phyloP scores from a whole-genome alignment of 371 early-diverging fungal species.

The Mucor racemosus region DNA sequence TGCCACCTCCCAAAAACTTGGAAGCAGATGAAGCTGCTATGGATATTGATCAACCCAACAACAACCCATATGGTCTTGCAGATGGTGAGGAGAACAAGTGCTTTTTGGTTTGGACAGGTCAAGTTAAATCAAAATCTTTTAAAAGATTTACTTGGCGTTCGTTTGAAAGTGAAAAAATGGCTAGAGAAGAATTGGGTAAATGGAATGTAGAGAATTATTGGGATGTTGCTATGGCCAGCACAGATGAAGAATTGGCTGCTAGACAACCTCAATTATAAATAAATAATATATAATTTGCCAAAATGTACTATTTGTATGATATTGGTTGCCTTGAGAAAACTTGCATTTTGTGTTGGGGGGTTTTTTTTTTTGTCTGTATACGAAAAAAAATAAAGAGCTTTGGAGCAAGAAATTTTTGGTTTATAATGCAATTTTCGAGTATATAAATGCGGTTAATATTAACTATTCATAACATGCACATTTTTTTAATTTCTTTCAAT shows the following conservation, averaged over 20 bases:
- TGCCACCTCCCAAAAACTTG: slow-evolving; percentile 51
- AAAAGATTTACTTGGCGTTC: slow-evolving; percentile 74
- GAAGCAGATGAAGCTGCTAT: slow-evolving; percentile 38
- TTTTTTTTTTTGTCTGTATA: neutral
- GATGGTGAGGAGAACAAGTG: slow-evolving; percentile 77
- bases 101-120: slow-evolving; percentile 92
- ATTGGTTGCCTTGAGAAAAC: neutral
- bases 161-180: slow-evolving; percentile 78
- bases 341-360: neutral
- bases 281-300: neutral
- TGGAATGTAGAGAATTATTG: slow-evolving; percentile 81
- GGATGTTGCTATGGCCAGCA: slow-evolving; percentile 69
- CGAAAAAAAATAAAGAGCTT: too few species aligned
- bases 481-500: too few species aligned
- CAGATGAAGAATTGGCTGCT: slow-evolving; percentile 46
- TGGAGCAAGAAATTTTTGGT: too few species aligned
- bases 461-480: too few species aligned
- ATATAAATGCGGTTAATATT: too few species aligned
- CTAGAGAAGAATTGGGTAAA: slow-evolving; percentile 71
- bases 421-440: too few species aligned
- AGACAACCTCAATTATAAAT: slow-evolving; percentile 42
- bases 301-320: too few species aligned
- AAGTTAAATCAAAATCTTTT: slow-evolving; percentile 77
- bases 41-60: slow-evolving; percentile 34
- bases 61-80: slow-evolving; percentile 11